Evolutionary conservation across 331 rosid genomes (phyloP).

Genomic region (Malus hybrid): DNA sequence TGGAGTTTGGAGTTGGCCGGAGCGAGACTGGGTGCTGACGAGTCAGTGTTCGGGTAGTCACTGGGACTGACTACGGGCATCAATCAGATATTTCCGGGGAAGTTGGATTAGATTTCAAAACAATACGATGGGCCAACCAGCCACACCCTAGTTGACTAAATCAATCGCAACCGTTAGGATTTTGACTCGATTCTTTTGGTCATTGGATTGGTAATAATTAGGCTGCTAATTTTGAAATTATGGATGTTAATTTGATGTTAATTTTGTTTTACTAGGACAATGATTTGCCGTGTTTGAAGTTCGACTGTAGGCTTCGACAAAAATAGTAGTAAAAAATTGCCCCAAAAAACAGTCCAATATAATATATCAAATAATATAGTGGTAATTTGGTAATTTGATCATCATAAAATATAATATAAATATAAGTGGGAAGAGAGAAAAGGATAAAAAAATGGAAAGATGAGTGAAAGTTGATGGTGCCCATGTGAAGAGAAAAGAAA

Average conservation of each 20-base stretch:
- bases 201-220: not conserved
- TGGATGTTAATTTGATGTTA: not conserved
- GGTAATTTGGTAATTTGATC: too few relatives aligned
- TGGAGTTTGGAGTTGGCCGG: not conserved
- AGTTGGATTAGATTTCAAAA: constrained; percentile 23
- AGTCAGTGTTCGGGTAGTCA: constrained; percentile 30
- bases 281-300: not conserved
- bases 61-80: constrained; percentile 26
- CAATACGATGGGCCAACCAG: constrained; percentile 5
- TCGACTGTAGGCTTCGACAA: not conserved
- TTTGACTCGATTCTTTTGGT: not conserved
- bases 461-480: too few relatives aligned
- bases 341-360: too few relatives aligned
- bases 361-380: too few relatives aligned
- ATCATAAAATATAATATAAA: too few relatives aligned
- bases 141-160: not conserved
- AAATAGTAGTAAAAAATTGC: too few relatives aligned
- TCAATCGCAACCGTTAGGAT: not conserved
- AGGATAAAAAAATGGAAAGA: too few relatives aligned
- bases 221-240: not conserved
- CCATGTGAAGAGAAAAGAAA: too few relatives aligned
- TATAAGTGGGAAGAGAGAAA: too few relatives aligned
- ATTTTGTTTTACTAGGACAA: not conserved
- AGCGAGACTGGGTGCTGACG: not conserved
- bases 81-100: not conserved